Evolutionary conservation across 1,139 yeast genomes (phyloP), one percentile per base, ranked within the genome.

Genomic region (Spathaspora sp.): DNA sequence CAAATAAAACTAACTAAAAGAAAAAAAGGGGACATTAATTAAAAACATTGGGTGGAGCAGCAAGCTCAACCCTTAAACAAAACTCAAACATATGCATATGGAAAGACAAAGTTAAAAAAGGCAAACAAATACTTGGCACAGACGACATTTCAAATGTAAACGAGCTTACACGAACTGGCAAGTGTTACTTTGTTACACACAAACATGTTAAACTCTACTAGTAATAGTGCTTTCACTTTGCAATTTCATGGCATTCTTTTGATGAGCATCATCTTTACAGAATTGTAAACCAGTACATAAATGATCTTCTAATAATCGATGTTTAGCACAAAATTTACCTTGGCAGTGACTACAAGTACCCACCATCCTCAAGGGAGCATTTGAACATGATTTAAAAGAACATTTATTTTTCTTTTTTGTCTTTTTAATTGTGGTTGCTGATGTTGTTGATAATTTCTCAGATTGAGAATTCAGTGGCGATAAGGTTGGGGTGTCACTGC

Each of bases 301-400:
- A 67, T 89, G 97, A 64, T 86, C 89, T 65, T 89, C 97, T 66
- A 89, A 74, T 49, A 90, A 75, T 50, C 97, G 76, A 68, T 89
- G 97, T 60, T 86, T 86, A 37, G 95, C 87, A 66, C 97, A 89
- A 64, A 82, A 89, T 60, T 85, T 86, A 40, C 96, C 96, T 45
- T 82, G 82, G 64, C 97, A 90, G 60, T 84, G 88, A 48, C 83
- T 79, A 65, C 97, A 90, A 64, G 86, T 90, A 37, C 97, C 97
- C 36, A 88, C 95, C 70, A 89, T 86, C 53, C 95, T 80, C 49
- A 89, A 77, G 1, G 93, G 89, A 3, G 81, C 72, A 13, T 86
- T 76, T 27, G 76, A 71, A 65, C 97, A 89, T 39, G 71, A 64
- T 42, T 68, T 69, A 65, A 82, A 82, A 23, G 83, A 72, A 64